Percentiles rank a stretch among this genome's conserved stretches.
phyloP scores from a whole-genome alignment of 129 eudicot species.

The Saussurea involucrata region DNA sequence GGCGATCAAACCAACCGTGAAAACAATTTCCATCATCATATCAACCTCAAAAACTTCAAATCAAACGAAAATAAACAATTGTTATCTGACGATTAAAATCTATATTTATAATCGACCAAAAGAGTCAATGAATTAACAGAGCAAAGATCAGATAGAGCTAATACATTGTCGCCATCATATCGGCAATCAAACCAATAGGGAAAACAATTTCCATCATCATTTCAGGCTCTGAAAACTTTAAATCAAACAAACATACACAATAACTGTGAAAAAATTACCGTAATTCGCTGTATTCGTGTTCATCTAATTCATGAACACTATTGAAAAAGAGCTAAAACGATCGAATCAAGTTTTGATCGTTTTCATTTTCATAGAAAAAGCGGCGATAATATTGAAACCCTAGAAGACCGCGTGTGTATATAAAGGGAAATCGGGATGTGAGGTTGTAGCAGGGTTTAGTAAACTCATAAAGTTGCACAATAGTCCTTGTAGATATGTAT shows the following conservation, averaged over 20 bases:
- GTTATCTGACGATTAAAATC: not conserved
- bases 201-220: slow-evolving; percentile 39
- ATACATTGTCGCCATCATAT: slow-evolving; percentile 41
- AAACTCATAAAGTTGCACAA: not conserved
- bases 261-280: not conserved
- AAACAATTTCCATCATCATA: slow-evolving; percentile 37
- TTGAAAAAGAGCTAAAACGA: not conserved
- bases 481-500: not conserved
- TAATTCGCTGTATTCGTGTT: not conserved
- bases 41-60: slow-evolving; percentile 10
- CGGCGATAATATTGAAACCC: slow-evolving; percentile 14
- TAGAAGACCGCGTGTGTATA: not conserved
- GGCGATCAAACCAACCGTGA: slow-evolving; percentile 53
- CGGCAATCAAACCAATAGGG: slow-evolving; percentile 53
- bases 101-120: not conserved
- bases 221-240: slow-evolving; percentile 16
- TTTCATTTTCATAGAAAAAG: not conserved
- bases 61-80: not conserved
- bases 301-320: not conserved
- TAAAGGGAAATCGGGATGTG: not conserved
- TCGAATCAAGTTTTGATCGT: not conserved
- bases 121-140: not conserved
- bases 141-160: slow-evolving; percentile 40
- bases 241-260: not conserved
- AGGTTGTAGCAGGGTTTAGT: not conserved